These are phyloP conservation scores for Metarhizium rileyi DNA, from an alignment of 2,329 filamentous ascomycete genomes.

Conservation along the genomic window DNA sequence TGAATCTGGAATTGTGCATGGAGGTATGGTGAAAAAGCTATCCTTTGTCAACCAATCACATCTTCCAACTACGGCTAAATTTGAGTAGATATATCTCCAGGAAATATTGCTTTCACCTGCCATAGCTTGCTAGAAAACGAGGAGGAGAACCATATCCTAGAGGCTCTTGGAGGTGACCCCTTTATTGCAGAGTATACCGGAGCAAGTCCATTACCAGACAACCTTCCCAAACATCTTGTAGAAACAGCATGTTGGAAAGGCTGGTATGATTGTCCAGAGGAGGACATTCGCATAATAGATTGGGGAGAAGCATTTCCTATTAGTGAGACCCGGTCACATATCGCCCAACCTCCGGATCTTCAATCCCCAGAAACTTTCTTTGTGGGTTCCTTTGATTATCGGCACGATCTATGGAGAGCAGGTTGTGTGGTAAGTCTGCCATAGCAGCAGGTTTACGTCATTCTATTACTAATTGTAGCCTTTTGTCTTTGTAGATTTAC, in stretches of 20 bases:
- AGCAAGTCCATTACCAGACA: background rate
- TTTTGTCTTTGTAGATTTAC: background rate
- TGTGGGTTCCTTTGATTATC: background rate
- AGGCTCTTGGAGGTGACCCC: background rate
- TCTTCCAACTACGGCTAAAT: background rate
- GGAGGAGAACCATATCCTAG: background rate
- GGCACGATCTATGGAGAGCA: slow-evolving; percentile 8
- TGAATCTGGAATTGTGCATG: slow-evolving; percentile 4
- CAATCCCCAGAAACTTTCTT: slow-evolving; percentile 7
- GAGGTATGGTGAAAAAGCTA: slow-evolving; percentile 3
- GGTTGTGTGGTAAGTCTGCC: slow-evolving; percentile 6
- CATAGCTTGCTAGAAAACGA: background rate
- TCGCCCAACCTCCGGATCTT: background rate
- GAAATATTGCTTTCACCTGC: slow-evolving; percentile 6
- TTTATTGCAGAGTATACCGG: background rate
- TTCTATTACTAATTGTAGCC: background rate
- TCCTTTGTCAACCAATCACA: background rate
- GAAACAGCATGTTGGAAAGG: background rate
- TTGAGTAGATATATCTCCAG: slow-evolving; percentile 6
- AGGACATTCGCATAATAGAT: slow-evolving; percentile 8
- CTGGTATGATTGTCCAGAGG: background rate
- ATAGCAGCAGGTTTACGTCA: background rate
- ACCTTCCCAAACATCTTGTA: background rate
- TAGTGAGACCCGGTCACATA: background rate
- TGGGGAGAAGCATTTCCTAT: slow-evolving; percentile 7